Evolutionary conservation across 257 asterid species (phyloP).

Genomic region (Datura wrightii): DNA sequence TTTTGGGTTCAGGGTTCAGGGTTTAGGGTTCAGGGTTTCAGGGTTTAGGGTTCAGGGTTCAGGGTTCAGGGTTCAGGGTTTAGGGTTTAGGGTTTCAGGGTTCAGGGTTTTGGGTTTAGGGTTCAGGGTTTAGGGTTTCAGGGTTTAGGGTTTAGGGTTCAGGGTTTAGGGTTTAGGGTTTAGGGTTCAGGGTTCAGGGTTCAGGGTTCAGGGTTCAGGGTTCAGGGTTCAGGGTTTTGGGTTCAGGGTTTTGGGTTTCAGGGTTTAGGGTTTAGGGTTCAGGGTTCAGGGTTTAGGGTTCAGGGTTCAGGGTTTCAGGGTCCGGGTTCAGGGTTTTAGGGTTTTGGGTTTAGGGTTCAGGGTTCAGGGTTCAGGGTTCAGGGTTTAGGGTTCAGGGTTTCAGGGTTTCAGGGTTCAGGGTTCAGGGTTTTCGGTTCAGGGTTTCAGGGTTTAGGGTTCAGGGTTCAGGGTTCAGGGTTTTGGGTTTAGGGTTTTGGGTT

Average conservation of each 20-base stretch:
- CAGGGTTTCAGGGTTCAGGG: not conserved
- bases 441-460: not conserved
- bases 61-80: no score
- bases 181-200: conserved; percentile 36
- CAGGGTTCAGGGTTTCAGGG: conserved; percentile 34
- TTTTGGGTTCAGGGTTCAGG: no score
- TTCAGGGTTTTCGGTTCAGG: no score
- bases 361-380: conserved; percentile 34
- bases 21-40: no score
- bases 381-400: not conserved
- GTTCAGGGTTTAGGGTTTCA: no score
- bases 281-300: conserved; percentile 28
- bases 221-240: conserved; percentile 33
- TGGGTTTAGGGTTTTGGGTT: not conserved
- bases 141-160: no score
- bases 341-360: conserved; percentile 40
- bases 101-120: no score
- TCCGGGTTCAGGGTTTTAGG: conserved; percentile 43
- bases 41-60: no score
- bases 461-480: conserved; percentile 10
- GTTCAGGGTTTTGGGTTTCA: conserved; percentile 29
- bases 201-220: conserved; percentile 12
- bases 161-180: conserved; percentile 35
- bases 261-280: conserved; percentile 31
- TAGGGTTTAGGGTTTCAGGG: no score